A percentile compares a stretch with the other conserved stretches of the same genome.
Conservation (phyloP, 192 early-diverging fungal species). For the Nowakowskiella sp. region DNA sequence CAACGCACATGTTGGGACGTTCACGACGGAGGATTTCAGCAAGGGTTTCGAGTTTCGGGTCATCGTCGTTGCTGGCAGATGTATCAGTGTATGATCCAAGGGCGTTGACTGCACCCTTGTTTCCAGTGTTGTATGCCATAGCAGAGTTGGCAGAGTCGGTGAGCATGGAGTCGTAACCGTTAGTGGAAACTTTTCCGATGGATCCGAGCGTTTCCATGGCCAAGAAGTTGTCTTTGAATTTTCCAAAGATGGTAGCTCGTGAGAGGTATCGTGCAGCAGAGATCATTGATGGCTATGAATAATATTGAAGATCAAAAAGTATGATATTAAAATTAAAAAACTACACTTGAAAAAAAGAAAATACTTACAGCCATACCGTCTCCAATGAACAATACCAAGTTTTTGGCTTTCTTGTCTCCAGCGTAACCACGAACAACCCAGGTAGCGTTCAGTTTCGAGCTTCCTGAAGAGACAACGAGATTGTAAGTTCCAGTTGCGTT, state of each 20-base stretch:
- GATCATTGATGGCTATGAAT: constrained; percentile 41
- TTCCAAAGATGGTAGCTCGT: constrained; percentile 46
- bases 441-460: constrained; percentile 36
- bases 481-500: constrained; percentile 41
- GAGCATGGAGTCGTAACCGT: constrained; percentile 52
- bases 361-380: constrained; percentile 52
- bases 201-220: constrained; percentile 21
- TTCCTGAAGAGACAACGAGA: constrained; percentile 36
- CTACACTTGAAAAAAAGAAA: no score
- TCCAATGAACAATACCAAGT: constrained; percentile 56
- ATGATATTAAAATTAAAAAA: no score
- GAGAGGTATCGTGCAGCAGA: constrained; percentile 54
- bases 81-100: constrained; percentile 58
- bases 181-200: constrained; percentile 49
- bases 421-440: constrained; percentile 38
- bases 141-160: constrained; percentile 70
- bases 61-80: constrained; percentile 44
- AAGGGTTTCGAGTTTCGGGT: constrained; percentile 54
- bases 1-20: constrained; percentile 51
- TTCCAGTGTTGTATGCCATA: constrained; percentile 52
- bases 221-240: constrained; percentile 39
- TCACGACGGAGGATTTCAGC: constrained; percentile 53
- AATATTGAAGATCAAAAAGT: neutral
- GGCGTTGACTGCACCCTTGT: constrained; percentile 49
- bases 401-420: constrained; percentile 50